Base-by-base conservation (phyloP, 2,329 filamentous ascomycete genomes). In the Diaporthe vaccinii region DNA sequence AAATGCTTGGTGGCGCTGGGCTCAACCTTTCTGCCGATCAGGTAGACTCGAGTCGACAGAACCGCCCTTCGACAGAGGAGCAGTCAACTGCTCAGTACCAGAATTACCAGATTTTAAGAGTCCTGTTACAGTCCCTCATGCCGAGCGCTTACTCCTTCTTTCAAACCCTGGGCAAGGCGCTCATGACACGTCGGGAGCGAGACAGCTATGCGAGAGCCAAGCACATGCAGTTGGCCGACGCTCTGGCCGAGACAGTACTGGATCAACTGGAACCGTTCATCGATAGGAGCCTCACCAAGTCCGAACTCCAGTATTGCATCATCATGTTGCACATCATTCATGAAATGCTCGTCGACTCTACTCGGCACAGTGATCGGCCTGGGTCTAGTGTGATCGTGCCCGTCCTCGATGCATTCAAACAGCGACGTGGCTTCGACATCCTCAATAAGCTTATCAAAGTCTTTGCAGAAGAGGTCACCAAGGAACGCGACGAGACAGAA, bases 351-450 rank as follows among this genome's bases (percentile, higher is more conserved):
- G 91, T 97, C 76, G 95, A 98, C 80, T 89, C 86, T 78, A 84
- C 81, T 76, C 87, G 84, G 74, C 85, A 84, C 79, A 88, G 80
- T 80, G 91, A 86, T 77, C 89, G 84, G 78, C 85, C 84, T 77
- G 87, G 82, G 8, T 80, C 86, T 12, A 90, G 91, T 77, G 87
- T 92, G 20, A 90, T 93, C 72, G 93, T 95, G 58, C 89, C 97
- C 39, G 92, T 98, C 49, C 88, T 99, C 34, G 89, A 96, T 73
- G 94, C 95, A 0, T 98, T 99, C 86, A 96, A 96, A 82, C 92
- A 95, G 76, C 90, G 92, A 65, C 92, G 91, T 53, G 96, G 97
- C 0, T 88, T 99, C 75, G 89, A 92, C 12, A 88, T 91, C 7
- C 85, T 98, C 76, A 95, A 94, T 79, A 86, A 89, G 0, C 92